Conservation (phyloP, 768 basidiomycete genomes). For the Hirschioporus abietinus region DNA sequence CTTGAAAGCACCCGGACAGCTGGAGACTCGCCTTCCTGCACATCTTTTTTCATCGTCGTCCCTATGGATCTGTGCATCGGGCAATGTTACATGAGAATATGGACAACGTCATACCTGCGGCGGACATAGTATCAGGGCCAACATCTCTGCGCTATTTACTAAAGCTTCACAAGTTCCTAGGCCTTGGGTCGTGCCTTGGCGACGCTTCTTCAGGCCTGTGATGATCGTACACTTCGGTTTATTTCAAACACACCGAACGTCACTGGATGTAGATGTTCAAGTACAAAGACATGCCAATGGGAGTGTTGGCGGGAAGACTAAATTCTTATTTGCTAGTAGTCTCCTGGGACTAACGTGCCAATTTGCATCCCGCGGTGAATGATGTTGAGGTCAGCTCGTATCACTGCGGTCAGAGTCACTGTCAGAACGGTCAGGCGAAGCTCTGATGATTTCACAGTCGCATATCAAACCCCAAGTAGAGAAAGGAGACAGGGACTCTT, state of each 20-base stretch:
- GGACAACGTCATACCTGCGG: not conserved
- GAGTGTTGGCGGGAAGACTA: not conserved
- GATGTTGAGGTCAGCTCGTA: not conserved
- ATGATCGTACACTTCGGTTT: not conserved
- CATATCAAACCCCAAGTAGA: not conserved
- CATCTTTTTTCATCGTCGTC: no score
- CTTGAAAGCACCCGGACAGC: not conserved
- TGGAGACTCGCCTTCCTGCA: not conserved
- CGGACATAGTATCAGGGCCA: not conserved
- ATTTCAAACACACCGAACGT: not conserved
- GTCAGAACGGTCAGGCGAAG: not conserved
- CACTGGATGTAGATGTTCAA: not conserved
- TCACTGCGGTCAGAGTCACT: not conserved
- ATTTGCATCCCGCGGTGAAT: not conserved
- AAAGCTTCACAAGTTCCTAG: not conserved
- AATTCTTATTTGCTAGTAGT: slow-evolving; percentile 1
- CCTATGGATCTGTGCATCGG: not conserved
- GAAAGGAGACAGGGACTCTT: not conserved
- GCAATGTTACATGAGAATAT: not conserved
- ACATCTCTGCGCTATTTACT: not conserved
- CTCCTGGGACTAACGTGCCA: not conserved
- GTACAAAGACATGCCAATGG: not conserved
- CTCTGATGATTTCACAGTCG: not conserved
- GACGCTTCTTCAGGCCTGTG: not conserved
- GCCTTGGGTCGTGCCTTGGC: not conserved